Base-by-base conservation (phyloP, 1,284 basidiomycete species). In the Veloboletus limbatus region DNA sequence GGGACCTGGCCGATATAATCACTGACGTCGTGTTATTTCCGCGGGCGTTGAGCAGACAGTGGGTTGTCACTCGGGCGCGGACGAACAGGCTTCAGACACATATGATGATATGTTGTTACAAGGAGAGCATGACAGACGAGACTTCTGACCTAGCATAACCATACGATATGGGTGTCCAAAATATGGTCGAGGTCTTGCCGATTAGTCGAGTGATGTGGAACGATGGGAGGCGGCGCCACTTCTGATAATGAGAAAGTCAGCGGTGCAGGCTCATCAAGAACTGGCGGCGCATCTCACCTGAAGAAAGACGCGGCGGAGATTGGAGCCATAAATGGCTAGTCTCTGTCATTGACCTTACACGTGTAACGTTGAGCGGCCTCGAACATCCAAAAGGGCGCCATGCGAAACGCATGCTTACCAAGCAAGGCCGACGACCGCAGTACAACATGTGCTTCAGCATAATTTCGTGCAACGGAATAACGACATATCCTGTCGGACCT, bases 361-460 rank as follows among this genome's bases (percentile, higher is more conserved):
- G 62, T 60, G 62, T 51, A 62, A 63, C 53, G 45, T 50, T 41
- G 58, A 44, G 59, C 57, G 49, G 43, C 28, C 14, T 8, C 28
- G 22, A 43, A 36, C 11, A n/a, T n/a, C n/a, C n/a, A n/a, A n/a
- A n/a, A n/a, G n/a, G n/a, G n/a, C n/a, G n/a, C n/a, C n/a, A n/a
- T n/a, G n/a, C n/a, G n/a, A n/a, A n/a, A n/a, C n/a, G 30, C 20
- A 25, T 11, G 36, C 24, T 49, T 20, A 55, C 40, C 48, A 37
- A 60, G 58, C 49, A 20, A 28, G n/a, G 37, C 49, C 44, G 37
- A 54, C 34, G n/a, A n/a, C n/a, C n/a, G n/a, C n/a, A n/a, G n/a
- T n/a, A n/a, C n/a, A n/a, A n/a, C n/a, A n/a, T n/a, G n/a, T n/a
- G n/a, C n/a, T n/a, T n/a, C n/a, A n/a, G n/a, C n/a, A n/a, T n/a